Conservation (phyloP, 495 filamentous ascomycete genomes). For the Aspergillus taichungensis region DNA sequence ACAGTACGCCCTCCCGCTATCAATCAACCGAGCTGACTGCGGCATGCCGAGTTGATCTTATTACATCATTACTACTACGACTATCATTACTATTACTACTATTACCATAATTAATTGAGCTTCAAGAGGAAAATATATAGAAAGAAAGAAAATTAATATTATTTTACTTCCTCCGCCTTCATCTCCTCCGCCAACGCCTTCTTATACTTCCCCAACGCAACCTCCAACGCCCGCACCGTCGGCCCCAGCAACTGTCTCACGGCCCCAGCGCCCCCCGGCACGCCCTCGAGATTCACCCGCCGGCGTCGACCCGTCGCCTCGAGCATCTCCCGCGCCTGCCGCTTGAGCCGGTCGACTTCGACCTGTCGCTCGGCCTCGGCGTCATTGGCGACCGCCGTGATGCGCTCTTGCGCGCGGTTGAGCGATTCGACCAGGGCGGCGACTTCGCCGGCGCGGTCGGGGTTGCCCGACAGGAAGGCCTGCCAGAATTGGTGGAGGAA, state of each 20-base stretch:
- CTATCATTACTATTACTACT: too few relatives aligned
- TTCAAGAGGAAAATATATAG: too few relatives aligned
- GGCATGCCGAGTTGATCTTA: too few relatives aligned
- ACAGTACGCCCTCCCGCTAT: too few relatives aligned
- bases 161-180: conserved; percentile 21
- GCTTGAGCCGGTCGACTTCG: conserved; percentile 49
- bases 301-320: conserved; percentile 61
- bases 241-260: conserved; percentile 69
- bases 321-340: conserved; percentile 57
- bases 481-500: conserved; percentile 96
- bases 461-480: conserved; percentile 75
- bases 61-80: too few relatives aligned
- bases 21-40: too few relatives aligned
- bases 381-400: conserved; percentile 68
- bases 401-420: conserved; percentile 62
- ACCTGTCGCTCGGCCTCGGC: conserved; percentile 65
- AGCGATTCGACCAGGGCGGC: conserved; percentile 70
- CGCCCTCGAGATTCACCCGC: conserved; percentile 51
- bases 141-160: too few relatives aligned
- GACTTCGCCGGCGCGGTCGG: conserved; percentile 66
- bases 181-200: conserved; percentile 52
- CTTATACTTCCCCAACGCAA: conserved; percentile 56
- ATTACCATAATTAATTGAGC: too few relatives aligned
- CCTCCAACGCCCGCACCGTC: conserved; percentile 55
- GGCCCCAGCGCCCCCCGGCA: conserved; percentile 65